Base-by-base conservation (phyloP, 2,329 filamentous ascomycete species). In the Pezizomycotina sp. region DNA sequence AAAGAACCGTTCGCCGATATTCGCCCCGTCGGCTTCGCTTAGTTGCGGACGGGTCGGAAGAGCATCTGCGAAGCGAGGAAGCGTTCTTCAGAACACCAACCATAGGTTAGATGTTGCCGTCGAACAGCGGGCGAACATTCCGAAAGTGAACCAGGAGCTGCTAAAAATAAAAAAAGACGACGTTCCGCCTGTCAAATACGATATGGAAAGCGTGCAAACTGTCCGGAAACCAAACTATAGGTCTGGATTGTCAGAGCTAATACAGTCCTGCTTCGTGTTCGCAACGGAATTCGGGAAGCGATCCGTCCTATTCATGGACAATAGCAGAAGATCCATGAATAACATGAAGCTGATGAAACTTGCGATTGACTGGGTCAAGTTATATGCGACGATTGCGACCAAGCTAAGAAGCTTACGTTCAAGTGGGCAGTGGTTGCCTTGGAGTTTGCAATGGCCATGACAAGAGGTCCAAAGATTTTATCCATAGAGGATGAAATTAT, bases 281-380 rank as follows among this genome's bases (percentile, higher is more conserved):
- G 89, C 89, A n/a, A 95, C 89, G 0, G 89, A 98, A 56, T 98
- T 98, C 49, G 89, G 89, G 27, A 86, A 93, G 56, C 77, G 89
- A 47, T 93, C 86, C 2, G 69, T 92, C 31, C 72, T 89, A 13
- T 91, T 92, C 61, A 89, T 98, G 74, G 89, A 98, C 58, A 78
- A 80, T 56, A 95, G 92, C 54, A 68, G 89, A 36, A 76, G 86
- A 31, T 81, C 91, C 49, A 91, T 95, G 80, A 95, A 95, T 60
- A 93, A 92, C 56, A 68, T 92, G 49, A 92, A 92, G 56, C 68
- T 98, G 36, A 92, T 86, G 8, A 81, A 92, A 53, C 66, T 98
- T 34, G 83, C 84, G 3, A 64, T 98, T 7, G 86, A 98, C 56
- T 98, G 89, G 89, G 79, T 98, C 10, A 84, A 80, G 53, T 98